Evolutionary conservation across 805 yeast genomes (phyloP), one percentile per base, ranked within the genome.

Genomic region (Metschnikowia gelsemii): DNA sequence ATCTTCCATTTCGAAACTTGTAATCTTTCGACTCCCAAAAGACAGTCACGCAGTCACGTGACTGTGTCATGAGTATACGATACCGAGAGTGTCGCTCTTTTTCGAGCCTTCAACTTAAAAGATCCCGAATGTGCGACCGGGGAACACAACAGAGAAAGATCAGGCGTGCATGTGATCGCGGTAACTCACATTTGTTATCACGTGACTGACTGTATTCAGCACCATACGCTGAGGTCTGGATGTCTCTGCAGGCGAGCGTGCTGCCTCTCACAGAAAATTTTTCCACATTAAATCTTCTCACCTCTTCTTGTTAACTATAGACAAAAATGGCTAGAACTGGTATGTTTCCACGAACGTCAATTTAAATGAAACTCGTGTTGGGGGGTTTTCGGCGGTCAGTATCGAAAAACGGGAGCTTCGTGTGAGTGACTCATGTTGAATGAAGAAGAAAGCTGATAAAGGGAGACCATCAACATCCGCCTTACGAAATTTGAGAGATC

Each of bases 271-370:
- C 46, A 38, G 41, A 43, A 49, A 49, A 49, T 33, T 49, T 49
- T 49, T 46, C 52, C 42, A 29, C 32, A 35, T 46, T 39, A 25
- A 38, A 23, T 17, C 38, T 37, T 42, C 36, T 31, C 38, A 35
- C 46, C 42, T 39, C 35, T 49, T 41, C 50, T 35, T 45, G 40
- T 32, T 41, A 43, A 39, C 46, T 39, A 55, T 46, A 53, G 51
- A 47, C 52, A 56, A 40, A 70, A 71, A 79, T 79, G 84, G 82
- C 79, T 75, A 78, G 72, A 69, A 75, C 82, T 64, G 84, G 83
- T 78, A 78, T 72, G 83, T 78, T 43, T 37, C 34, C 34, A 41
- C 33, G 19, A 31, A 16, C 32, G 21, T 17, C 33, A 32, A 39
- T 23, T 17, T 8, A 12, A 8, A 35, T 30, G 41, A 27, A 22